Evolutionary conservation across 192 early-diverging fungal species (phyloP), one percentile per base, ranked within the genome.

Genomic region (Mortierella hygrophila): DNA sequence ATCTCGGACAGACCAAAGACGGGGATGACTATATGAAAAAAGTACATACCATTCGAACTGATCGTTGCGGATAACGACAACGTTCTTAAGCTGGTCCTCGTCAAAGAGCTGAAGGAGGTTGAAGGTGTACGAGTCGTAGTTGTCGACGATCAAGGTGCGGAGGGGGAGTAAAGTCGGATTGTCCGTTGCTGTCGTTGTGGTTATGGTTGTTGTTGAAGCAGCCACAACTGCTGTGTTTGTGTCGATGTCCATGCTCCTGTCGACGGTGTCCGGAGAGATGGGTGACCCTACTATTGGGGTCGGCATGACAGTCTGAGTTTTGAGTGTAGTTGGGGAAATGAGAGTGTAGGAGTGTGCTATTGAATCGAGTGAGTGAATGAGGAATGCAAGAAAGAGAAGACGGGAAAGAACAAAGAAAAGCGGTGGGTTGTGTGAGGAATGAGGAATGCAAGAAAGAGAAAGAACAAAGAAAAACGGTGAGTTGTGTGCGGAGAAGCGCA

Each of bases 71-170:
- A 99, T 96, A 40, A 98, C 95, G 8, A 98, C 89, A 0, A 97
- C 93, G 41, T 92, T 86, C 29, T 72, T 57, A 7, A 88, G 77
- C 42, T 91, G 90, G 8, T 80, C 75, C 23, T 82, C 55, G 13
- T 80, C 73, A 63, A 92, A 93, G 37, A 97, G 89, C 82, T 97
- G 96, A 70, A 95, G 85, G n/a, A 99, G 90, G 85, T 99, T 99
- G 89, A 97, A 96, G 3, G 98, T 99, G 85, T 99, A 99, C 20
- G 97, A 98, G 88, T 99, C 98, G 82, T 98, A 98, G 91, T 99
- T 98, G 88, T 99, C 98, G 70, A 99, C 93, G 69, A 99, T 94
- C 32, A 99, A 87, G 1, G 93, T 93, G 18, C 93, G 86, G 72
- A 93, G 68, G 20, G 79, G 40, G 32, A 65, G 60, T 13, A 65